Evolutionary conservation across 345 rosid species (phyloP).

Genomic region (Moricandia moricandioides): DNA sequence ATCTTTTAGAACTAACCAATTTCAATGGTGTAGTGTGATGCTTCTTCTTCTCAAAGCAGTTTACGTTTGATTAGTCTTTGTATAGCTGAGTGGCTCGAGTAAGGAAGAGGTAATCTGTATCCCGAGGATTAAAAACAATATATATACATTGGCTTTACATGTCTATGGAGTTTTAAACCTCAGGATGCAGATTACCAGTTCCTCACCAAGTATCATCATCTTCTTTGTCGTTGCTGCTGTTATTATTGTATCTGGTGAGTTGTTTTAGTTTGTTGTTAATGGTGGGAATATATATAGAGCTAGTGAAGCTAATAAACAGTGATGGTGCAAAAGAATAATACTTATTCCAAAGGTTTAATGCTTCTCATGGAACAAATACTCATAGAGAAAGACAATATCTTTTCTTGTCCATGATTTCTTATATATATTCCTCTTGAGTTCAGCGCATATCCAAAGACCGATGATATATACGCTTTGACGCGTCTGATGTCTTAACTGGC

Average conservation of each 20-base stretch:
- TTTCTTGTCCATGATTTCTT: slow-evolving; percentile 31
- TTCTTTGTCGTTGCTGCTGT: not conserved
- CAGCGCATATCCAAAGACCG: not conserved
- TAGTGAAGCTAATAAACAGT: slow-evolving; percentile 19
- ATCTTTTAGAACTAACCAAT: slow-evolving; percentile 11
- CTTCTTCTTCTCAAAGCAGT: slow-evolving; percentile 6
- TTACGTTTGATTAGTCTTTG: not conserved
- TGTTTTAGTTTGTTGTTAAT: not conserved
- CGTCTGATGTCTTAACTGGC: not conserved
- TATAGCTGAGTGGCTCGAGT: not conserved
- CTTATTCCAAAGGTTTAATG: slow-evolving; percentile 37
- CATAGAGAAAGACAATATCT: slow-evolving; percentile 11
- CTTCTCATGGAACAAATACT: slow-evolving; percentile 35
- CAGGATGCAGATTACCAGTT: slow-evolving; percentile 41
- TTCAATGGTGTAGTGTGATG: not conserved
- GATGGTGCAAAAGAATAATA: slow-evolving; percentile 30
- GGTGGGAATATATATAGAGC: slow-evolving; percentile 17
- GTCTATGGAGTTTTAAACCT: slow-evolving; percentile 27
- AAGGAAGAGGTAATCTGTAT: slow-evolving; percentile 37
- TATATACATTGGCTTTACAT: not conserved
- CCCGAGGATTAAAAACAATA: slow-evolving; percentile 33
- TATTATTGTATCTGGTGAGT: not conserved
- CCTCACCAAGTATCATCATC: slow-evolving; percentile 19
- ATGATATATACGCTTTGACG: not conserved
- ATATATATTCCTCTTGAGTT: slow-evolving; percentile 5